Percentiles rank a stretch among this genome's conserved stretches.
Evolutionary conservation across 1,139 yeast genomes (phyloP).

Genomic region (Candida sojae): DNA sequence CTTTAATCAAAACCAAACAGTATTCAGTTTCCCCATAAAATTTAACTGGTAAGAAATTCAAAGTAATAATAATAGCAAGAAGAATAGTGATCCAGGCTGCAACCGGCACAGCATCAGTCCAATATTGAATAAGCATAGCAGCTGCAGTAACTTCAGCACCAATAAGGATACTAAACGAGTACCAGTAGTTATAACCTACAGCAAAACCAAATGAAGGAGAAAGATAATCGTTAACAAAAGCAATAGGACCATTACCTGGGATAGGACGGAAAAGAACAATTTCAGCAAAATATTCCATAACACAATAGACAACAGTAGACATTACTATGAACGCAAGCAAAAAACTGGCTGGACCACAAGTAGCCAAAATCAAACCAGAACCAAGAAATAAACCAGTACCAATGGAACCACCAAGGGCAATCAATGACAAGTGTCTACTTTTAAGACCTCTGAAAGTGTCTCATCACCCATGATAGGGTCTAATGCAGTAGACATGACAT

Average conservation of each 20-base stretch:
- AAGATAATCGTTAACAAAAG: conserved; percentile 37
- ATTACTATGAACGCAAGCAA: conserved; percentile 51
- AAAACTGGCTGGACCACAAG: conserved; percentile 54
- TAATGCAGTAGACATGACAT: not conserved
- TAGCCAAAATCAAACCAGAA: conserved; percentile 45
- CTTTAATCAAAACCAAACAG: conserved; percentile 61
- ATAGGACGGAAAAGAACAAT: conserved; percentile 61
- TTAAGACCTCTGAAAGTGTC: conserved; percentile 37
- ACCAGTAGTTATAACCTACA: conserved; percentile 51
- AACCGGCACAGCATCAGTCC: conserved; percentile 52
- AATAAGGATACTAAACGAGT: conserved; percentile 49
- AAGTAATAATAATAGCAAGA: conserved; percentile 33
- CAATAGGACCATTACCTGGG: conserved; percentile 46
- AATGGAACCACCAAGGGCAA: conserved; percentile 43
- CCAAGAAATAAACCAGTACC: conserved; percentile 50
- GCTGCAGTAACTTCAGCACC: conserved; percentile 56
- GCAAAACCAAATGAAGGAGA: conserved; percentile 47
- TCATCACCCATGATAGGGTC: conserved; percentile 6
- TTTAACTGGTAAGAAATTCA: conserved; percentile 48
- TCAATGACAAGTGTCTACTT: conserved; percentile 39
- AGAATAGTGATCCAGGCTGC: conserved; percentile 61
- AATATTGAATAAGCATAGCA: conserved; percentile 54
- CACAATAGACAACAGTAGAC: conserved; percentile 53
- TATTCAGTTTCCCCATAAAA: conserved; percentile 69
- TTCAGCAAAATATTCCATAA: conserved; percentile 62